These are phyloP conservation scores for Holtermanniella nyarrowii DNA, from an alignment of 768 basidiomycete species.

Conservation along the genomic window DNA sequence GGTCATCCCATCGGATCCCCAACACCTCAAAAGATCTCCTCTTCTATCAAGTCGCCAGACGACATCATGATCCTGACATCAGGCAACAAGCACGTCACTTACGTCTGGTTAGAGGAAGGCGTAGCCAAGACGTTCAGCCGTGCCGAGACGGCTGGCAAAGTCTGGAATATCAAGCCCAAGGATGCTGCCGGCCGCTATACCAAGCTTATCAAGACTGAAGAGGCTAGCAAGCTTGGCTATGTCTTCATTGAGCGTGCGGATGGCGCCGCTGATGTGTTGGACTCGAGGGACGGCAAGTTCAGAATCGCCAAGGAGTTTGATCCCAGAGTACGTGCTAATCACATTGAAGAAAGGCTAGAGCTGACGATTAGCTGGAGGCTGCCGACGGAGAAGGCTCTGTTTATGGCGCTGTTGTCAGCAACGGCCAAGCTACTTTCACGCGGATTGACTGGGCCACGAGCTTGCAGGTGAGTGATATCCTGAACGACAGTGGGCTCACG, in stretches of 20 bases:
- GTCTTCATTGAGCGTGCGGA: slow-evolving; percentile 54
- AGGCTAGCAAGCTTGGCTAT: slow-evolving; percentile 43
- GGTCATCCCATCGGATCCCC: slow-evolving; percentile 47
- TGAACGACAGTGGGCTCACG: neutral
- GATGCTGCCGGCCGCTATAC: slow-evolving; percentile 5
- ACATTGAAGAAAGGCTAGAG: slow-evolving; percentile 1
- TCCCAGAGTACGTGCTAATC: slow-evolving; percentile 45
- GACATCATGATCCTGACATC: slow-evolving; percentile 29
- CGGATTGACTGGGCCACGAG: slow-evolving; percentile 59
- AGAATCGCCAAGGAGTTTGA: slow-evolving; percentile 47
- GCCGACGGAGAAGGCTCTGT: slow-evolving; percentile 46
- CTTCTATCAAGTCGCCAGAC: slow-evolving; percentile 43
- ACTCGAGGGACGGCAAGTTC: slow-evolving; percentile 45
- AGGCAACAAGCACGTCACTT: neutral
- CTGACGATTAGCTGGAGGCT: slow-evolving; percentile 27
- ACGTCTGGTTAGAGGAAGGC: slow-evolving; percentile 51
- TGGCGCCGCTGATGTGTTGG: slow-evolving; percentile 52
- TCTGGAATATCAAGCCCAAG: slow-evolving; percentile 15
- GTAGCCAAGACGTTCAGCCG: slow-evolving; percentile 39
- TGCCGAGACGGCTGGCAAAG: slow-evolving; percentile 5
- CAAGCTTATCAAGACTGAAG: neutral
- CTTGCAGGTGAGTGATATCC: slow-evolving; percentile 45
- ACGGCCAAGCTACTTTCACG: slow-evolving; percentile 51
- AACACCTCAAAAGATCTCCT: slow-evolving; percentile 46
- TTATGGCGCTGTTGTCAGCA: slow-evolving; percentile 53